Conservation (phyloP, 495 filamentous ascomycete species). For the Acidiella bohemica region DNA sequence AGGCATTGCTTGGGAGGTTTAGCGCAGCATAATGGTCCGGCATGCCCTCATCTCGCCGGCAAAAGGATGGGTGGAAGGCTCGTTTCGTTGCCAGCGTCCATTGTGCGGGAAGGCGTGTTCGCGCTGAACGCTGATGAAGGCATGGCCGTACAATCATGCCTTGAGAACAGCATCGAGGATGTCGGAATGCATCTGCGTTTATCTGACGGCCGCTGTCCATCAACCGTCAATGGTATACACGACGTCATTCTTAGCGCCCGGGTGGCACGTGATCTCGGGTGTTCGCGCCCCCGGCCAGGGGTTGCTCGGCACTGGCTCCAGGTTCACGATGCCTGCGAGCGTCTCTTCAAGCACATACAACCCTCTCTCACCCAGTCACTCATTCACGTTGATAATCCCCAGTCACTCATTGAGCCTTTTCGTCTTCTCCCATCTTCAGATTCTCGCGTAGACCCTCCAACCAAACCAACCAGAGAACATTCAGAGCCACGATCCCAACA, state of each 20-base stretch:
- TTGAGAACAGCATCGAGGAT: too few species aligned
- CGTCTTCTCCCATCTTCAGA: too few species aligned
- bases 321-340: too few species aligned
- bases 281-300: too few species aligned
- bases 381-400: background rate
- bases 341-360: background rate
- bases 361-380: background rate
- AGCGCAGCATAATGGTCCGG: slow-evolving; percentile 70
- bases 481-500: background rate
- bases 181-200: too few species aligned
- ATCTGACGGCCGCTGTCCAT: too few species aligned
- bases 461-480: background rate
- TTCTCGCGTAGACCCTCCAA: background rate
- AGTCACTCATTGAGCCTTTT: background rate
- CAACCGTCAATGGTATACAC: too few species aligned
- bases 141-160: slow-evolving; percentile 15
- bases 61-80: slow-evolving; percentile 26
- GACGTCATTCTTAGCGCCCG: too few species aligned
- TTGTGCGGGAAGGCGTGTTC: background rate
- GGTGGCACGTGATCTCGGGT: too few species aligned
- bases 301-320: too few species aligned
- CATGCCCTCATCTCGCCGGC: slow-evolving; percentile 20
- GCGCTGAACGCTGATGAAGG: slow-evolving; percentile 10
- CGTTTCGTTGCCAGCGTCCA: background rate
- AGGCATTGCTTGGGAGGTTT: slow-evolving; percentile 53